Evolutionary conservation across 148 eudicot genomes (phyloP), one percentile per base, ranked within the genome.

Genomic region (Spergularia marina): DNA sequence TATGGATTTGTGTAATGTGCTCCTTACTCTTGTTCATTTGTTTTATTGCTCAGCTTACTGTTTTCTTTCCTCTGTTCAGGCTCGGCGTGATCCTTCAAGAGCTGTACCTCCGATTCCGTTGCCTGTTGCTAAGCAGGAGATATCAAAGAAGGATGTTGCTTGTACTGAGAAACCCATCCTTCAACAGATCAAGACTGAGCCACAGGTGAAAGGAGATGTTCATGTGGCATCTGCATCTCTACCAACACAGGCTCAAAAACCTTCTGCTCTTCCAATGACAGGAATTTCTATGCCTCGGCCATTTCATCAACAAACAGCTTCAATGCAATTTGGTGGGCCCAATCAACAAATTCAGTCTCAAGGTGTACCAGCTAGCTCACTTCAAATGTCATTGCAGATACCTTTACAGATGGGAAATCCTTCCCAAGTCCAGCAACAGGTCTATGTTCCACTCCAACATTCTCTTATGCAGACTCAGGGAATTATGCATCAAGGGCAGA

Each of bases 401-500:
- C 85, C 83, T 7, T 18, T 89, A 56, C 88, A 85, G 21, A 79
- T 85, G 77, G 92, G 88, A 74, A 84, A 75, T 78, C 76, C 91
- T 39, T 63, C 87, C 40, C 94, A 84, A 68, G 81, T 83, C 80
- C 89, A 71, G 54, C 90, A 77, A 40, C 82, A 81, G 63, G 78
- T 90, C 71, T 94, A 74, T 87, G 82, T 91, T 77, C 82, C 89
- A n/a, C 80, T 87, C 63, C 98, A 83, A 68, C 88, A 85, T 77
- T 95, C 86, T 80, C 79, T 85, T 6, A 78, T 91, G 84, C 98
- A 84, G 75, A 79, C 92, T 66, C 97, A 85, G 74, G 96, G 96
- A 58, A 77, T 94, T 7, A 89, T 90, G 82, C 96, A 92, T 84
- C 98, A 83, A 76, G 84, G 87, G 20, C 98, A 85, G 82, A 74